Conservation (phyloP, 2,329 filamentous ascomycete genomes). For the Talaromyces sp. region DNA sequence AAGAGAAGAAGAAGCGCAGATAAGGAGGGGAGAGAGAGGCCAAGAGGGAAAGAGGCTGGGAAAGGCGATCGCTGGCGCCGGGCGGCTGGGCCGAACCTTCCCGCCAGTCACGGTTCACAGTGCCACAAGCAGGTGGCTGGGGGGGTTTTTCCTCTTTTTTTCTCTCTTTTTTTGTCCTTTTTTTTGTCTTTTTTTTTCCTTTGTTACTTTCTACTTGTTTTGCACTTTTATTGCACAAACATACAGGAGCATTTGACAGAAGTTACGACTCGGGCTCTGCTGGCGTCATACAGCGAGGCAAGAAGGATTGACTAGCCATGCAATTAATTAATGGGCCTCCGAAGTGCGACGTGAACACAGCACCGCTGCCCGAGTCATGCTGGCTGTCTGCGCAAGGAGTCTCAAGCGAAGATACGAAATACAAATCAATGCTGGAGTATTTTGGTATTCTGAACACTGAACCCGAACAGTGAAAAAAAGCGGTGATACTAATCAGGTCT, state of each 20-base stretch:
- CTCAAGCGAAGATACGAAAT: too few relatives aligned
- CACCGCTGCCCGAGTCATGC: too few relatives aligned
- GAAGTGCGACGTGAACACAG: not conserved
- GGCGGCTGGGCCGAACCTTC: conserved; percentile 14
- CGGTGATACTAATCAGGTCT: conserved; percentile 1
- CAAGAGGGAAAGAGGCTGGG: conserved; percentile 7
- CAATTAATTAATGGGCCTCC: not conserved
- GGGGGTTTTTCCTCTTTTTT: not conserved
- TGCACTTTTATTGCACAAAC: not conserved
- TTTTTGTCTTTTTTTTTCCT: not conserved
- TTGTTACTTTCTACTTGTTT: not conserved
- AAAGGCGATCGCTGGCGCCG: conserved; percentile 9
- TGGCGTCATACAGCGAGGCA: not conserved
- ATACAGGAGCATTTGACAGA: not conserved
- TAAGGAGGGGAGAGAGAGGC: conserved; percentile 1
- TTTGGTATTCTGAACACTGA: too few relatives aligned
- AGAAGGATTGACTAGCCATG: not conserved
- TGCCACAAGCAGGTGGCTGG: conserved; percentile 8
- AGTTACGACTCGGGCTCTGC: not conserved
- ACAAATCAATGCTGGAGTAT: too few relatives aligned
- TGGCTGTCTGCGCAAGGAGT: too few relatives aligned
- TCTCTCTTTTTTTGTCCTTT: not conserved
- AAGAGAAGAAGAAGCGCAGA: not conserved
- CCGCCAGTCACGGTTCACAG: conserved; percentile 8
- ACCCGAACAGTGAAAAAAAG: not conserved